Conservation (phyloP, 495 filamentous ascomycete genomes). For the Acidomyces sp. region DNA sequence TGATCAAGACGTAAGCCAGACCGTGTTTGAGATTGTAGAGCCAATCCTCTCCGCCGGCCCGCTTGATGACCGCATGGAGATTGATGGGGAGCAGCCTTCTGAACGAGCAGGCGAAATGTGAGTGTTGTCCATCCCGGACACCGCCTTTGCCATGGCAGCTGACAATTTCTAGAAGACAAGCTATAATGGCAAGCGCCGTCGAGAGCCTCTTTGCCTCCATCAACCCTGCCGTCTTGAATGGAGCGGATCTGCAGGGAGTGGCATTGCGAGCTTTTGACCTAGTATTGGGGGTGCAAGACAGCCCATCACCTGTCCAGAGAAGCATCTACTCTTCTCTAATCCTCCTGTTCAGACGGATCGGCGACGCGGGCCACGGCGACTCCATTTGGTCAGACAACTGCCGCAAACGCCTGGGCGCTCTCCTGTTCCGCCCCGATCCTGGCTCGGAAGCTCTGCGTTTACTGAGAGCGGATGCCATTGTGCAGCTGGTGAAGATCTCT, state of each 20-base stretch:
- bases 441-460: constrained; percentile 14
- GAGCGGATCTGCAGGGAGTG: background rate
- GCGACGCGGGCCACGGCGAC: background rate
- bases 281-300: background rate
- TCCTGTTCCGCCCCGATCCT: constrained; percentile 10
- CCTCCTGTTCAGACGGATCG: constrained; percentile 11
- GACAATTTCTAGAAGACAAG: constrained; percentile 7
- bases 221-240: constrained; percentile 5
- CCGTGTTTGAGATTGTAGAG: constrained; percentile 49
- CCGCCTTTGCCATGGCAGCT: background rate
- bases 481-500: constrained; percentile 2
- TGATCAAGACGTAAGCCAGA: constrained; percentile 53
- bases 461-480: constrained; percentile 12
- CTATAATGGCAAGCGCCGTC: constrained; percentile 6
- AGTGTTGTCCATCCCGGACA: background rate
- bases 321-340: constrained; percentile 3
- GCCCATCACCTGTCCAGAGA: constrained; percentile 4
- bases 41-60: constrained; percentile 33
- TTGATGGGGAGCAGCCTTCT: constrained; percentile 31
- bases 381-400: background rate
- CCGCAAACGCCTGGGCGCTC: background rate
- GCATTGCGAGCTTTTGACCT: background rate
- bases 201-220: constrained; percentile 12
- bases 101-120: constrained; percentile 16
- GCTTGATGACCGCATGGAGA: constrained; percentile 52